phyloP scores from a whole-genome alignment of 2,329 filamentous ascomycete species.

The Teratosphaeriaceae sp. region DNA sequence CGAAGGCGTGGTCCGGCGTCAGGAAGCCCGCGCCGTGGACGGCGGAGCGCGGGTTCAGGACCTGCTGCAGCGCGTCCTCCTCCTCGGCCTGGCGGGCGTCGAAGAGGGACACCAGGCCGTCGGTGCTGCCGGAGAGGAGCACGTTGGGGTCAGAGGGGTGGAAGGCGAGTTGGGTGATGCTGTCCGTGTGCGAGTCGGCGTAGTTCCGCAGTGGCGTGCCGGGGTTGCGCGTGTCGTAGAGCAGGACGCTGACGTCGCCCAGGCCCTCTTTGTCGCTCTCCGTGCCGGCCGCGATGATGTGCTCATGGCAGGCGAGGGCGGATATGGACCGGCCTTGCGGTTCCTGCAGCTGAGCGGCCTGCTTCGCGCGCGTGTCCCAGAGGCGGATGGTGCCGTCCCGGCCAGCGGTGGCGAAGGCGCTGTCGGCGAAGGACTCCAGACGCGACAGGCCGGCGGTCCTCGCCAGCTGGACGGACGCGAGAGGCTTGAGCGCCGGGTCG shows the following conservation, averaged over 20 bases:
- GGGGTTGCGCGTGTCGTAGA: constrained; percentile 37
- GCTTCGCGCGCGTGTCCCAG: constrained; percentile 19
- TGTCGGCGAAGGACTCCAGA: constrained; percentile 41
- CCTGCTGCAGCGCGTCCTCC: constrained; percentile 70
- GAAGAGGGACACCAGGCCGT: constrained; percentile 72
- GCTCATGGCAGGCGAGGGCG: constrained; percentile 57
- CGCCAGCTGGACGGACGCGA: constrained; percentile 44
- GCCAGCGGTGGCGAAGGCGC: constrained; percentile 60
- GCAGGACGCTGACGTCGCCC: constrained; percentile 31
- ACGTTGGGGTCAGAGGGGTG: constrained; percentile 48
- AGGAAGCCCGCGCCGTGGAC: constrained; percentile 71
- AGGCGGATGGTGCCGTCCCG: constrained; percentile 57
- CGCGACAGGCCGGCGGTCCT: constrained; percentile 59
- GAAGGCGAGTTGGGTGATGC: constrained; percentile 49
- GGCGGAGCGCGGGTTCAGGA: constrained; percentile 69
- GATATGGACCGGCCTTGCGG: constrained; percentile 51
- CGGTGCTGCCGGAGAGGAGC: constrained; percentile 70
- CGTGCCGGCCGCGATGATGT: constrained; percentile 64
- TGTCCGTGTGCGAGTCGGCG: constrained; percentile 48
- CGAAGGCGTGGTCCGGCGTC: constrained; percentile 57
- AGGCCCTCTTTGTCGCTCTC: constrained; percentile 43
- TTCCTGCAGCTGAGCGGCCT: constrained; percentile 24
- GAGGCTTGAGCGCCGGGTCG: constrained; percentile 50
- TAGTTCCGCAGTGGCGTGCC: constrained; percentile 32
- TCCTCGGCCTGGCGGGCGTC: constrained; percentile 65